A percentile compares a stretch with the other conserved stretches of the same genome.
Conservation (phyloP, 2,329 filamentous ascomycete species). For the Cryphonectria parasitica region DNA sequence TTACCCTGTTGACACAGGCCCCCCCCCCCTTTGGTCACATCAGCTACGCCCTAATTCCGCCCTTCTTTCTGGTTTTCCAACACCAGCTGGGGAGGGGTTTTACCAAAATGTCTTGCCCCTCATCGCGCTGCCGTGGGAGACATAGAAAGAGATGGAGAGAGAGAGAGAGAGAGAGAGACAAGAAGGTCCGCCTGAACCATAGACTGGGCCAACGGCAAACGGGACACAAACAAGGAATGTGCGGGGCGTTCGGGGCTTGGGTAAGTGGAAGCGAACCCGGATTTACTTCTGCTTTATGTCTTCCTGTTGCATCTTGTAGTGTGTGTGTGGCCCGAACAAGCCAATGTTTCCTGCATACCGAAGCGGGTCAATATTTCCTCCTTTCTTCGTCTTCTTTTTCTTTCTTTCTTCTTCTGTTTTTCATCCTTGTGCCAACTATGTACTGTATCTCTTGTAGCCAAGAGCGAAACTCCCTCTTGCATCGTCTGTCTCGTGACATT, state of each 20-base stretch:
- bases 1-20: background rate
- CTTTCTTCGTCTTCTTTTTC: too few species aligned
- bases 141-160: too few species aligned
- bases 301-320: too few species aligned
- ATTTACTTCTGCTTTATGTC: constrained; percentile 1
- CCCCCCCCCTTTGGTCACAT: background rate
- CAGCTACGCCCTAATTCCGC: background rate
- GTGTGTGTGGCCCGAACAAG: background rate
- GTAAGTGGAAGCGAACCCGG: constrained; percentile 8
- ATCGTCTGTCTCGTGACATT: constrained; percentile 6
- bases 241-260: background rate
- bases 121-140: too few species aligned
- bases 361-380: background rate
- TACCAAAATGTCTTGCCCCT: too few species aligned
- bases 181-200: too few species aligned
- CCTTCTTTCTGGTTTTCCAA: background rate
- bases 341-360: background rate
- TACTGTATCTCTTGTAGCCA: too few species aligned
- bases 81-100: too few species aligned
- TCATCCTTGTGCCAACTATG: too few species aligned
- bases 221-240: background rate
- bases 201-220: background rate
- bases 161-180: too few species aligned
- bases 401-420: too few species aligned
- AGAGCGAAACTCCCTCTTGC: background rate